phyloP scores from a whole-genome alignment of 129 eudicot genomes.

The Flaveria sonorensis region DNA sequence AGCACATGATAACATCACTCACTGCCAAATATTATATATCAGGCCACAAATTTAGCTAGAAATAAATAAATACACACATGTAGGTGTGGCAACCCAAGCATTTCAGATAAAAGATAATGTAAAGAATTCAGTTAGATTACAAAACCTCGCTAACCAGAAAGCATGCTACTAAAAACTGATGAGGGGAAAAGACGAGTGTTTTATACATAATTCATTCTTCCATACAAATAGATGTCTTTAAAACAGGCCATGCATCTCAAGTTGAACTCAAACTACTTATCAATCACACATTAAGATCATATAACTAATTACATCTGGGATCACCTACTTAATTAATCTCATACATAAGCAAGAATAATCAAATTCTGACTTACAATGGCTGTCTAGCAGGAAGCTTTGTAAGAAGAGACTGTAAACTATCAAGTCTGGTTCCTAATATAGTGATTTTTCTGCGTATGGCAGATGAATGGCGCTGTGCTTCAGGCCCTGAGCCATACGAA shows the following conservation, averaged over 20 bases:
- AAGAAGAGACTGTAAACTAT: constrained; percentile 57
- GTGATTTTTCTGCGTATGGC: constrained; percentile 70
- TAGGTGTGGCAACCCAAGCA: background rate
- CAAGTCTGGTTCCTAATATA: constrained; percentile 75
- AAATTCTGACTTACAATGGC: constrained; percentile 34
- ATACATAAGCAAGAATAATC: background rate
- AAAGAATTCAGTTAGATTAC: background rate
- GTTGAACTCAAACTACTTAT: background rate
- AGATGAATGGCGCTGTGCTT: constrained; percentile 74
- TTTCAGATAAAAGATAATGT: background rate
- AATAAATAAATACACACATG: background rate
- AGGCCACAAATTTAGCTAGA: background rate
- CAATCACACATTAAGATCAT: background rate
- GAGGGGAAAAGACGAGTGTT: background rate
- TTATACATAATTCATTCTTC: background rate
- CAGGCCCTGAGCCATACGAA: constrained; percentile 62
- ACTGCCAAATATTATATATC: background rate
- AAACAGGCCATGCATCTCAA: background rate
- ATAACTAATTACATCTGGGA: background rate
- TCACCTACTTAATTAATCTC: constrained; percentile 1
- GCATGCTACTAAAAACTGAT: constrained; percentile 4
- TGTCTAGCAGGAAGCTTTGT: constrained; percentile 70
- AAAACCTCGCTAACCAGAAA: background rate
- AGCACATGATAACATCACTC: constrained; percentile 1
- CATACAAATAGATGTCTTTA: background rate